Percentiles rank a stretch among this genome's conserved stretches.
Conservation (phyloP, 345 rosid genomes). For the Camelina sativa region DNA sequence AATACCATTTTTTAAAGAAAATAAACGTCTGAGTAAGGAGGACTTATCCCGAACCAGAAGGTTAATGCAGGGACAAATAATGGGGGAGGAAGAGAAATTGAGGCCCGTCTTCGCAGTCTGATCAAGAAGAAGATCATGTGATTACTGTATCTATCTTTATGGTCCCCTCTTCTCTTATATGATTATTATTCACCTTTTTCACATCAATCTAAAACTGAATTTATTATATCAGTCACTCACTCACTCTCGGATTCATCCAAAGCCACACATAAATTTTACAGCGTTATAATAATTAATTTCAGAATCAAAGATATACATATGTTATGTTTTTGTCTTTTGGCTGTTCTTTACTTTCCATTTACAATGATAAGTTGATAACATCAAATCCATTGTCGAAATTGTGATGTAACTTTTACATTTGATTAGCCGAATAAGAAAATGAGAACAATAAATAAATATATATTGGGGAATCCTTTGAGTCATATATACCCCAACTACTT, state of each 20-base stretch:
- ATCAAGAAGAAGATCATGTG: conserved; percentile 38
- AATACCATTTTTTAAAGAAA: too few relatives aligned
- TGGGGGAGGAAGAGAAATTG: conserved; percentile 36
- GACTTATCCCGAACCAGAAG: conserved; percentile 33
- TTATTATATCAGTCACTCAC: not conserved
- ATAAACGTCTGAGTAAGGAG: conserved; percentile 18
- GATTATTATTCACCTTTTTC: conserved; percentile 21
- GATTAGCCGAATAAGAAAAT: conserved; percentile 9
- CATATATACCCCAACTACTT: conserved; percentile 15
- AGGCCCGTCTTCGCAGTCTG: conserved; percentile 41
- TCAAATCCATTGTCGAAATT: not conserved
- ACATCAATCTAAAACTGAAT: conserved; percentile 4
- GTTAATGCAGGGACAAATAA: conserved; percentile 28
- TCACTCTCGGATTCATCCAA: conserved; percentile 11
- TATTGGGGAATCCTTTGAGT: not conserved
- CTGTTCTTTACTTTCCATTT: conserved; percentile 38
- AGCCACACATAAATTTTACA: not conserved
- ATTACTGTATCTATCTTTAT: conserved; percentile 17
- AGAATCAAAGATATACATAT: conserved; percentile 8
- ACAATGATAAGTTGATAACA: not conserved
- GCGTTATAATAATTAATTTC: not conserved
- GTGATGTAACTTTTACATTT: conserved; percentile 20
- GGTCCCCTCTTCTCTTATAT: conserved; percentile 42
- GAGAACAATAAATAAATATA: not conserved
- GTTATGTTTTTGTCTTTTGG: conserved; percentile 30